phyloP scores from a whole-genome alignment of 345 rosid species.

The Sapria himalayana region DNA sequence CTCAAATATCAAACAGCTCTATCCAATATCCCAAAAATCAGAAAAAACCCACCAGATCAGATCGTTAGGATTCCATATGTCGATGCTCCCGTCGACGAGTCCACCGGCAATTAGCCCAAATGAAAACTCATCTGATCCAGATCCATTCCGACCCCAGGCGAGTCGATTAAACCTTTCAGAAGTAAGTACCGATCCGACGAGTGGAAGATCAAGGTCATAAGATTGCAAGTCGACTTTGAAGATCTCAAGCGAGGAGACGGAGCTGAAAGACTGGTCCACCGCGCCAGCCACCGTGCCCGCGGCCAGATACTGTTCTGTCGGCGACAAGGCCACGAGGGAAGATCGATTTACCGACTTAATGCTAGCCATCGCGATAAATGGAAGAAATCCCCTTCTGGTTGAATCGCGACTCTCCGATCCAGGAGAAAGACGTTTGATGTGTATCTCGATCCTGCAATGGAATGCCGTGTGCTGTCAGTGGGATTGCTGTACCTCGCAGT shows the following conservation, averaged over 20 bases:
- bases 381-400: background rate
- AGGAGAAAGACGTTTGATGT: too few species aligned
- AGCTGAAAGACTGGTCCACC: slow-evolving; percentile 87
- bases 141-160: slow-evolving; percentile 84
- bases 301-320: slow-evolving; percentile 92
- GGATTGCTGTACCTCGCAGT: background rate
- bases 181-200: slow-evolving; percentile 60
- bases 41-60: slow-evolving; percentile 88
- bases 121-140: slow-evolving; percentile 50
- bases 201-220: slow-evolving; percentile 59
- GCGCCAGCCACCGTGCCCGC: slow-evolving; percentile 99
- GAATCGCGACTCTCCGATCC: too few species aligned
- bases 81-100: slow-evolving; percentile 75
- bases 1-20: too few species aligned
- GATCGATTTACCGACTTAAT: slow-evolving; percentile 79
- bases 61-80: slow-evolving; percentile 64
- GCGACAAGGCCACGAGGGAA: slow-evolving; percentile 89
- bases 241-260: slow-evolving; percentile 86
- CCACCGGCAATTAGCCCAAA: slow-evolving; percentile 95
- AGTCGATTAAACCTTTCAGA: slow-evolving; percentile 90
- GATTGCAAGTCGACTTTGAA: slow-evolving; percentile 92
- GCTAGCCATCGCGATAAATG: slow-evolving; percentile 37
- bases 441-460: too few species aligned
- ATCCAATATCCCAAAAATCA: too few species aligned
- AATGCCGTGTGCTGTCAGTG: background rate